These are phyloP conservation scores for Vaccinium darrowii DNA, from an alignment of 148 eudicot genomes.

Conservation along the genomic window DNA sequence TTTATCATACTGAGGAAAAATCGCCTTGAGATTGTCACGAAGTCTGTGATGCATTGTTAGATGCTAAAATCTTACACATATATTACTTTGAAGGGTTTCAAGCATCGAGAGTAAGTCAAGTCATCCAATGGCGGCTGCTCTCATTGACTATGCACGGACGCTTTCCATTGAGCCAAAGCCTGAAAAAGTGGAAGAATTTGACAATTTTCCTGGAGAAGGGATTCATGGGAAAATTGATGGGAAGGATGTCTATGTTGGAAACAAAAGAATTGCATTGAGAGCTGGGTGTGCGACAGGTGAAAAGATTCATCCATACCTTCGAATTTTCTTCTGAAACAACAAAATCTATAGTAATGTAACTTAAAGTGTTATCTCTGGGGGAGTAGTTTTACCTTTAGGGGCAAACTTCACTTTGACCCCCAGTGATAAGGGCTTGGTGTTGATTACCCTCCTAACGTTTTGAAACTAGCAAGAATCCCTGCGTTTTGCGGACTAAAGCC, in stretches of 20 bases:
- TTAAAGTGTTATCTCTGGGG: neutral
- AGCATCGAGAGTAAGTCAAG: conserved; percentile 92
- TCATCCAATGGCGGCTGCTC: conserved; percentile 85
- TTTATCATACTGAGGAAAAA: neutral
- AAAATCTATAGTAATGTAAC: neutral
- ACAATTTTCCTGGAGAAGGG: conserved; percentile 92
- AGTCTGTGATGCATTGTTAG: neutral
- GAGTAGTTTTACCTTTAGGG: neutral
- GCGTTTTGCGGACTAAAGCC: neutral
- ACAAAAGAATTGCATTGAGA: conserved; percentile 58
- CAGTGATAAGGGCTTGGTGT: neutral
- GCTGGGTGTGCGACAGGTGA: conserved; percentile 69
- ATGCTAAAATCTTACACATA: no score
- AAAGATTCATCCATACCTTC: conserved; percentile 9
- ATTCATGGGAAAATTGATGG: conserved; percentile 73
- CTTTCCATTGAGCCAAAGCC: conserved; percentile 53
- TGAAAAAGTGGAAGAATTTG: conserved; percentile 67
- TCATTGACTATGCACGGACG: conserved; percentile 57
- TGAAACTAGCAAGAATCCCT: neutral
- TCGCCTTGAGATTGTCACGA: neutral
- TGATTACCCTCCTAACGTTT: neutral
- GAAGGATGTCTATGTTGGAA: conserved; percentile 67
- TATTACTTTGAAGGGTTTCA: conserved; percentile 53
- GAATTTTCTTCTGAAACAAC: neutral
- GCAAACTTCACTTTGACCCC: no score